Conservation (phyloP, 228 moss, liverwort and hornwort genomes). For the Sphagnum fallax region DNA sequence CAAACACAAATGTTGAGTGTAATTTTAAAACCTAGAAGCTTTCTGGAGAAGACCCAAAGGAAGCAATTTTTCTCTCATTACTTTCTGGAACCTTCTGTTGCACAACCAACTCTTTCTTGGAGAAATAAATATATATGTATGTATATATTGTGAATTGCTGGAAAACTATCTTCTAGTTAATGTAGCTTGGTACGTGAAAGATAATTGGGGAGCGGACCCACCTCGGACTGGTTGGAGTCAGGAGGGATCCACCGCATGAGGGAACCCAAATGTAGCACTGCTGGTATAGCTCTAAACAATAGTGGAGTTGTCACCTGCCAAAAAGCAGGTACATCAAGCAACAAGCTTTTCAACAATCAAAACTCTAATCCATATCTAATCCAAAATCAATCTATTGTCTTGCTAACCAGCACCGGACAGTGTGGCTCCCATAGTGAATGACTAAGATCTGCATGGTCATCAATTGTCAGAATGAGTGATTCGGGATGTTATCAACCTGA, state of each 20-base stretch:
- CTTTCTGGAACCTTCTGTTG: too few species aligned
- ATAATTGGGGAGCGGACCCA: slow-evolving; percentile 24
- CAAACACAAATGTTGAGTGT: too few species aligned
- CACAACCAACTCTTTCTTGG: too few species aligned
- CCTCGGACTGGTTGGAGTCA: slow-evolving; percentile 49
- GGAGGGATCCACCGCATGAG: slow-evolving; percentile 69
- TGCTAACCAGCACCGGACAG: neutral
- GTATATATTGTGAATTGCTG: too few species aligned
- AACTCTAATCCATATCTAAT: neutral
- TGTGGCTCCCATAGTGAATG: neutral
- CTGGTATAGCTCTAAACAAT: slow-evolving; percentile 91
- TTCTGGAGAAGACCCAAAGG: too few species aligned
- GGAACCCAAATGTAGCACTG: slow-evolving; percentile 77
- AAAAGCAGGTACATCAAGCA: neutral
- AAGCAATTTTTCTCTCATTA: too few species aligned
- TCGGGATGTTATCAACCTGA: too few species aligned
- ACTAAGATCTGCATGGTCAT: neutral
- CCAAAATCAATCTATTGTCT: neutral
- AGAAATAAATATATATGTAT: too few species aligned
- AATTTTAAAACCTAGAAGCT: too few species aligned
- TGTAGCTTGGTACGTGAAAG: slow-evolving; percentile 11
- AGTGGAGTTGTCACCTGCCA: slow-evolving; percentile 77
- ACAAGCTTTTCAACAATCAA: neutral
- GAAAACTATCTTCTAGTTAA: too few species aligned
- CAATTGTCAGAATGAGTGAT: neutral